phyloP scores from a whole-genome alignment of 306 rosid species.

The Acacia crassicarpa region DNA sequence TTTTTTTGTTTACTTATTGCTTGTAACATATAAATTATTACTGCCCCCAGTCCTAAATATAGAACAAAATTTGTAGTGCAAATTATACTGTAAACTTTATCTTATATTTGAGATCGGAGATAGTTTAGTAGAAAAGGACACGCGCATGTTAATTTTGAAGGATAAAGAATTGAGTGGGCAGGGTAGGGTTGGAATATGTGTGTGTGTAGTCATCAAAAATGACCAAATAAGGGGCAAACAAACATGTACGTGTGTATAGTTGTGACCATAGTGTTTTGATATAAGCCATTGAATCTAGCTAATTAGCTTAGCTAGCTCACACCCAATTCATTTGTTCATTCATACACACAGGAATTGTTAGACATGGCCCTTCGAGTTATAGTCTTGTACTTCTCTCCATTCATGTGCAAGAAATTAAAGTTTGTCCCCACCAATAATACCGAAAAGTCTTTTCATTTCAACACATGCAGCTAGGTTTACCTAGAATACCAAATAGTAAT shows the following conservation, averaged over 20 bases:
- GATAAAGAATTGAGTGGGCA: not conserved
- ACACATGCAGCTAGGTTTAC: not conserved
- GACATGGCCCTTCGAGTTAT: not conserved
- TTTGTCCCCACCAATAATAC: not conserved
- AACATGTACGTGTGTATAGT: not conserved
- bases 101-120: too few species aligned
- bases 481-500: not conserved
- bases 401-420: not conserved
- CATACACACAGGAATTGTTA: not conserved
- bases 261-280: slow-evolving; percentile 21
- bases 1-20: too few species aligned
- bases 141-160: not conserved
- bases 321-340: not conserved
- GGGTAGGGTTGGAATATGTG: not conserved
- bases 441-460: not conserved
- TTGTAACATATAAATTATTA: too few species aligned
- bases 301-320: not conserved
- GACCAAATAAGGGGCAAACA: not conserved
- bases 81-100: too few species aligned
- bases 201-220: not conserved
- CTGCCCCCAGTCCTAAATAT: too few species aligned
- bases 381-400: not conserved
- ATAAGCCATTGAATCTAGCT: slow-evolving; percentile 26
- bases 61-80: too few species aligned
- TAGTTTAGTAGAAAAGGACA: not conserved